Evolutionary conservation across 495 filamentous ascomycete species (phyloP).

Genomic region (Daldinia vernicosa): DNA sequence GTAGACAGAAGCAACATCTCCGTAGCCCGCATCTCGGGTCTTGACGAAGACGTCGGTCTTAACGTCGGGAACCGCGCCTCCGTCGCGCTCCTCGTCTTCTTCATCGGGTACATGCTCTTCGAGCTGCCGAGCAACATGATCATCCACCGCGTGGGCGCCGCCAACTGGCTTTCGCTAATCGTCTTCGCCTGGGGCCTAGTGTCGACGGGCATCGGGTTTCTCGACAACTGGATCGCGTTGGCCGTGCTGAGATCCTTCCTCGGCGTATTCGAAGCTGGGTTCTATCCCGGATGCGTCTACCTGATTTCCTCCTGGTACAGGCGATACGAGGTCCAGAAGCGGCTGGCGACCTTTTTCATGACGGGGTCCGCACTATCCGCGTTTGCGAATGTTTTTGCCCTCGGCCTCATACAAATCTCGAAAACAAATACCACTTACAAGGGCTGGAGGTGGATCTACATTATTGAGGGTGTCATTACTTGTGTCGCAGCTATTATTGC

Average conservation of each 20-base stretch:
- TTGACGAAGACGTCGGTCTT: conserved; percentile 53
- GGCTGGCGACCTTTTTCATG: conserved; percentile 68
- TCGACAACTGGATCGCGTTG: conserved; percentile 61
- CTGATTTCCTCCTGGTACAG: conserved; percentile 71
- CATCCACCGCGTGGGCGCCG: conserved; percentile 66
- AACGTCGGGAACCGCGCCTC: conserved; percentile 42
- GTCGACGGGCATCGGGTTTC: conserved; percentile 68
- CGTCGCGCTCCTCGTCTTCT: conserved; percentile 62
- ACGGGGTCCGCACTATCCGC: conserved; percentile 67
- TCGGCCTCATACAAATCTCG: conserved; percentile 67
- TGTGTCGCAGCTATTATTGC: conserved; percentile 47
- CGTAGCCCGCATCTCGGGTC: conserved; percentile 54
- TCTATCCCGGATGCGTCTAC: conserved; percentile 70
- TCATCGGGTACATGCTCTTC: conserved; percentile 48
- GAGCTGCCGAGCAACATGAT: conserved; percentile 74
- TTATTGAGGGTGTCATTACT: conserved; percentile 56
- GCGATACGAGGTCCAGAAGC: conserved; percentile 65
- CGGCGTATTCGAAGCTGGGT: conserved; percentile 65
- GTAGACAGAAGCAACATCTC: conserved; percentile 51
- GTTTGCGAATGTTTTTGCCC: conserved; percentile 68
- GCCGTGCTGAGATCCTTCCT: conserved; percentile 63
- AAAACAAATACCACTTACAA: conserved; percentile 59
- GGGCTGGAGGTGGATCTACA: conserved; percentile 74
- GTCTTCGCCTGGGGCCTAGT: conserved; percentile 63
- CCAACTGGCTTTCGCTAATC: conserved; percentile 67